Evolutionary conservation across 495 filamentous ascomycete species (phyloP), one percentile per base, ranked within the genome.

Genomic region (Annulohypoxylon bovei): DNA sequence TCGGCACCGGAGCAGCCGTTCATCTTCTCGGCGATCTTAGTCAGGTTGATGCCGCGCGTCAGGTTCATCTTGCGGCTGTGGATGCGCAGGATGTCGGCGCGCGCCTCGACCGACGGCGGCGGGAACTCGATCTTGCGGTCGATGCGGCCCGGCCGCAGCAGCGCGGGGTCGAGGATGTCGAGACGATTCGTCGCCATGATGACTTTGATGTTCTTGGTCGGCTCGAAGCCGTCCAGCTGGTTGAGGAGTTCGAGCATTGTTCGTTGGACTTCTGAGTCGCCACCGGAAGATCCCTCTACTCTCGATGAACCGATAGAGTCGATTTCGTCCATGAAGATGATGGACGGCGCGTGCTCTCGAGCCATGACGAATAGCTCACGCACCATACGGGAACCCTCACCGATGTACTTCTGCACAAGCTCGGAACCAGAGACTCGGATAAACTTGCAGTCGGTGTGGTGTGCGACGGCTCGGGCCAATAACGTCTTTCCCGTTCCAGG

Each of bases 321-420:
- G 82, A 99, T 98, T 79, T 99, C 95, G 82, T 99, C 95, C 95
- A 99, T 99, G 85, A 99, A 99, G 81, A 99, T 99, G 78, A 99
- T 99, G 75, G 92, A 96, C n/a, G 95, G 95, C 0, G 95, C 96
- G 76, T 99, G 96, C 80, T 99, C 95, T 77, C 95, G 87, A 16
- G 95, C 95, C 95, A 99, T 99, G 75, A 98, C 92, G 83, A 99
- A 99, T 16, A 99, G 84, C 82, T 99, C 95, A 58, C 95, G 92
- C 59, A 99, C 95, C 95, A 99, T 99, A 59, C 95, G 91, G 75
- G 91, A 94, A 74, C 95, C 95, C 80, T 99, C 95, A 70, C 96
- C 95, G 64, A 99, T 98, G 80, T 99, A 99, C 80, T 99, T 99
- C 78, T 99, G 95, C 53, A 99, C 95, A 73, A 99, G 81, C 77